Evolutionary conservation across 164 flowering plant genomes (phyloP), one percentile per base, ranked within the genome.

Genomic region (Liquidambar formosana): DNA sequence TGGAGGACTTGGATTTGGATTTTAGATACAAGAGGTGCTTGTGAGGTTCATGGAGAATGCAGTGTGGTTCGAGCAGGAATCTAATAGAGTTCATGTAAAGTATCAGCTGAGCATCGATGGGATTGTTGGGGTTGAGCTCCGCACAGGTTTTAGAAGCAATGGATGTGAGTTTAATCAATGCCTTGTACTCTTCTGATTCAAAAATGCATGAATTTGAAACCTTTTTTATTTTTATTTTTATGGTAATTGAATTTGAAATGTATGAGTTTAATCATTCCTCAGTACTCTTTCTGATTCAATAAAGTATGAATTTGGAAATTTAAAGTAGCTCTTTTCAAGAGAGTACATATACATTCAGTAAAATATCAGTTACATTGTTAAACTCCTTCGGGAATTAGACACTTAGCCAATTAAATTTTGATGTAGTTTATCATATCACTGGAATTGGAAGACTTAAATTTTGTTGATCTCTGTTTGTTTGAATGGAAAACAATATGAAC

Each of bases 11-110:
- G 71, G 66, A 66, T 77, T 77, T 80, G 73, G 77, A 69, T 80
- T 78, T 84, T 84, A 89, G 97, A 80, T 89, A 58, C 97, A 90
- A 84, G 88, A 79, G 57, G 70, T 85, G 77, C 84, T 92, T 46
- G 84, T 77, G 71, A 80, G 63, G 74, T 70, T 76, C 58, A 67
- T 93, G 86, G 89, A 79, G 67, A 75, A 78, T 54, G 91, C 89
- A 0, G 90, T 93, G 66, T 47, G 15, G 43, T 88, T 88, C 46
- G 93, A 89, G 49, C 75, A 21, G 53, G 85, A 83, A 41, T 52
- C 66, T 13, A 75, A 76, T 61, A 63, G 65, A 54, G 63, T 93
- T 52, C 70, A 69, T 47, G 85, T 96, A 25, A 80, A 66, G 70
- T 78, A 71, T 70, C 70, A 61, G 44, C 41, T 76, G 48, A 75